These are phyloP conservation scores for Rhododendron ovatum DNA, from an alignment of 148 eudicot species.

Conservation along the genomic window DNA sequence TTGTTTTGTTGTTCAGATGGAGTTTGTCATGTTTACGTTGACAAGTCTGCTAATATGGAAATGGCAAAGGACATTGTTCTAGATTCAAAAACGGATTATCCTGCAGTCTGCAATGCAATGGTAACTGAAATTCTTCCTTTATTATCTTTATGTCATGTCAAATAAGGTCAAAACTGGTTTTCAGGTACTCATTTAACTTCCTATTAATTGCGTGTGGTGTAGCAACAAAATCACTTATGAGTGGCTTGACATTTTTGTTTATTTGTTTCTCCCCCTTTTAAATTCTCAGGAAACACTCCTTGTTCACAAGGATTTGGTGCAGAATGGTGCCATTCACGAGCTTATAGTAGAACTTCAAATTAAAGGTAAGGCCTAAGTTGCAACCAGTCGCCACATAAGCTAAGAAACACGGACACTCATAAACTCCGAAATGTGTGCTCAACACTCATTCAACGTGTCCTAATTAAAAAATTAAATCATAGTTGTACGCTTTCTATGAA, in stretches of 20 bases:
- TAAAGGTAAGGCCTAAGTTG: constrained; percentile 46
- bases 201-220: not conserved
- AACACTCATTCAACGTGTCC: not conserved
- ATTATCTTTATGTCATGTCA: not conserved
- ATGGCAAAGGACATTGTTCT: constrained; percentile 73
- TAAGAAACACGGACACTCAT: not conserved
- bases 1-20: constrained; percentile 58
- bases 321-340: constrained; percentile 48
- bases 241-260: not conserved
- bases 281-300: constrained; percentile 81
- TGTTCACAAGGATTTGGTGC: constrained; percentile 71
- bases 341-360: constrained; percentile 59
- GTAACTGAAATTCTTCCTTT: constrained; percentile 27
- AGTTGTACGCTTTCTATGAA: not conserved
- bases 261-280: not conserved
- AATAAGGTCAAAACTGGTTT: not conserved
- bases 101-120: constrained; percentile 99
- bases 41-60: constrained; percentile 81
- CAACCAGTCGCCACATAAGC: not conserved
- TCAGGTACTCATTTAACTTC: not conserved
- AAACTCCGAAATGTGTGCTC: not conserved
- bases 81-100: constrained; percentile 92
- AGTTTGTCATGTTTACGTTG: constrained; percentile 91
- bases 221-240: not conserved
- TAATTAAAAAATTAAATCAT: not conserved